Conservation (phyloP, 495 filamentous ascomycete genomes). For the Pyrenula aspistea region DNA sequence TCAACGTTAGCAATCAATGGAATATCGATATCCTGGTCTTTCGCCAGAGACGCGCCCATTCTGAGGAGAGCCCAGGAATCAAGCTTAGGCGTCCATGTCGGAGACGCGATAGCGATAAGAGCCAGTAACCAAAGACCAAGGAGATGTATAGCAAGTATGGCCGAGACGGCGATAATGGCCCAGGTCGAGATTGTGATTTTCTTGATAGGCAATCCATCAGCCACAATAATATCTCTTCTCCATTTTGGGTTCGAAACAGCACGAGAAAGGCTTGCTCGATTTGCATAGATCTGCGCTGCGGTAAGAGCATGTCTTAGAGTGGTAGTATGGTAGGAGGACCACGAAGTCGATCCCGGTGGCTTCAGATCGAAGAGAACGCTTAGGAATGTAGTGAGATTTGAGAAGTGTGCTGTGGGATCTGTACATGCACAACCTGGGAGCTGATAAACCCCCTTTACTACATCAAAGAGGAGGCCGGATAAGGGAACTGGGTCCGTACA, state of each 20-base stretch:
- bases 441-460: not conserved
- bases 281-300: not conserved
- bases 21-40: not conserved
- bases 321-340: not conserved
- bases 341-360: too few species aligned
- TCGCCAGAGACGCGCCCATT: not conserved
- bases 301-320: not conserved
- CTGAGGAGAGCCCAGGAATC: not conserved
- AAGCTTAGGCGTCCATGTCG: not conserved
- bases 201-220: not conserved
- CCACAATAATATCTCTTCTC: not conserved
- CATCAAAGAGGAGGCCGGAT: not conserved
- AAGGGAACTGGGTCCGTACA: not conserved
- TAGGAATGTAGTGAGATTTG: not conserved
- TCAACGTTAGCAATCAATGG: not conserved
- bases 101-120: not conserved
- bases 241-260: not conserved
- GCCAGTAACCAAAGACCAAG: not conserved
- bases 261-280: not conserved
- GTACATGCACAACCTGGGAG: not conserved
- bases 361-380: not conserved
- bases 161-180: not conserved
- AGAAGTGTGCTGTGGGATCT: not conserved
- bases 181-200: not conserved
- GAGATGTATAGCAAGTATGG: not conserved